Conservation (phyloP, 106 monocot species). For the Dendrobium nobile region DNA sequence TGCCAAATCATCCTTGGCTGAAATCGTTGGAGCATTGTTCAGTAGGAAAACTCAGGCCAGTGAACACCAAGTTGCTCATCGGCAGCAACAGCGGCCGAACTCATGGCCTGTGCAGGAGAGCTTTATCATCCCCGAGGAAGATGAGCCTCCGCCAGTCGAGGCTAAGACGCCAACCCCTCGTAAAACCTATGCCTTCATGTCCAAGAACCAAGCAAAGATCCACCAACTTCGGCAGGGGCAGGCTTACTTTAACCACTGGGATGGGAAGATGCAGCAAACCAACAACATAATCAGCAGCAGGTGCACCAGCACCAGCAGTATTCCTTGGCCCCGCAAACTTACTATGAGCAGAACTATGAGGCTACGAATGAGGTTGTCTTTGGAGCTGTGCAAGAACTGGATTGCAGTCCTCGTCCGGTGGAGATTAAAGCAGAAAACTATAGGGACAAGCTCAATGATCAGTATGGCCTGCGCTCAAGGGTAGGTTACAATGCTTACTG, state of each 20-base stretch:
- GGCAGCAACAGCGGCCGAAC: conserved; percentile 21
- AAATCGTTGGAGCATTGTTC: conserved; percentile 39
- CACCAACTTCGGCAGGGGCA: conserved; percentile 70
- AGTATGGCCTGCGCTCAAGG: conserved; percentile 57
- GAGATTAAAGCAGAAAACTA: conserved; percentile 84
- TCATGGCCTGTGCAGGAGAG: conserved; percentile 79
- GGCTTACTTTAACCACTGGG: conserved; percentile 52
- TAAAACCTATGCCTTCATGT: conserved; percentile 94
- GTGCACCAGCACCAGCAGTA: conserved; percentile 69
- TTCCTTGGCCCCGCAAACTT: conserved; percentile 75
- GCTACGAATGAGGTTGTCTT: conserved; percentile 87
- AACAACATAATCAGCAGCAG: conserved; percentile 42
- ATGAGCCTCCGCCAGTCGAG: conserved; percentile 73
- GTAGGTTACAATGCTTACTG: conserved; percentile 40
- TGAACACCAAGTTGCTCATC: conserved; percentile 22
- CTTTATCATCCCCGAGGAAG: conserved; percentile 64
- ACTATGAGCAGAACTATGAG: conserved; percentile 79
- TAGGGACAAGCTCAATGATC: conserved; percentile 50
- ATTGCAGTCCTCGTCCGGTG: conserved; percentile 33
- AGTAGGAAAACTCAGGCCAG: conserved; percentile 27
- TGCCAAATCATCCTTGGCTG: conserved; percentile 34
- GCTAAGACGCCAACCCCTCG: conserved; percentile 56
- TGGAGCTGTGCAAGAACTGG: conserved; percentile 86
- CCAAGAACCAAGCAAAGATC: conserved; percentile 70
- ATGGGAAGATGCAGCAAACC: conserved; percentile 35